These are phyloP conservation scores for Xylaria sp. DNA, from an alignment of 2,329 filamentous ascomycete genomes.

Conservation along the genomic window DNA sequence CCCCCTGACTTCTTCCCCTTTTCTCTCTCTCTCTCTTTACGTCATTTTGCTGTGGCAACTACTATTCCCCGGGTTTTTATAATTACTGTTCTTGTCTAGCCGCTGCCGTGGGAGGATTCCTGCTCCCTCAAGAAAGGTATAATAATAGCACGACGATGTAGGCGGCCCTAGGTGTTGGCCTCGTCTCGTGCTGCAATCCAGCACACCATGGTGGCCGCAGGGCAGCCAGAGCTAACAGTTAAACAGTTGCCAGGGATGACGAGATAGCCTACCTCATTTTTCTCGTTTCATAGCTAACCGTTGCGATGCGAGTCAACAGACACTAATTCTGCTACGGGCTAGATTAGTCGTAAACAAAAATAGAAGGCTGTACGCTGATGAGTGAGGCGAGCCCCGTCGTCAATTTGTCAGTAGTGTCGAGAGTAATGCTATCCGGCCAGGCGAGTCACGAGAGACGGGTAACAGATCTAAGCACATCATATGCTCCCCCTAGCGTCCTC, in stretches of 20 bases:
- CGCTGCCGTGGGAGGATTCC: conserved; percentile 9
- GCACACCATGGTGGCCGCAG: no score
- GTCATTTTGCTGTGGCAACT: no score
- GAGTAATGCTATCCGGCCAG: not conserved
- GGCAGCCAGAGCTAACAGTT: not conserved
- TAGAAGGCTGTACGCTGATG: not conserved
- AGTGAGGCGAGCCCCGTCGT: not conserved
- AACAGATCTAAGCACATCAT: not conserved
- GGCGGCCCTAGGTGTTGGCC: not conserved
- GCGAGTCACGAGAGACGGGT: not conserved
- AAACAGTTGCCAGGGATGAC: no score
- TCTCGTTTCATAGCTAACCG: not conserved
- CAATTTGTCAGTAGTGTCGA: not conserved
- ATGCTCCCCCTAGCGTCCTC: not conserved
- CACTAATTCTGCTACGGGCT: not conserved
- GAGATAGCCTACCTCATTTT: no score
- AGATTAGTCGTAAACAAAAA: not conserved
- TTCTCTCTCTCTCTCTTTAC: no score
- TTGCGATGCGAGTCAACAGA: not conserved
- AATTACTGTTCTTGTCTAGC: conserved; percentile 8
- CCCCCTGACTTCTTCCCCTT: no score
- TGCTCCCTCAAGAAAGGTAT: conserved; percentile 1
- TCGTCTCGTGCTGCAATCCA: no score
- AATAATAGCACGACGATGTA: conserved; percentile 1
- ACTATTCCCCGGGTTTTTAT: not conserved